phyloP scores from a whole-genome alignment of 2,329 filamentous ascomycete genomes.

The Pseudogymnoascus sp. region DNA sequence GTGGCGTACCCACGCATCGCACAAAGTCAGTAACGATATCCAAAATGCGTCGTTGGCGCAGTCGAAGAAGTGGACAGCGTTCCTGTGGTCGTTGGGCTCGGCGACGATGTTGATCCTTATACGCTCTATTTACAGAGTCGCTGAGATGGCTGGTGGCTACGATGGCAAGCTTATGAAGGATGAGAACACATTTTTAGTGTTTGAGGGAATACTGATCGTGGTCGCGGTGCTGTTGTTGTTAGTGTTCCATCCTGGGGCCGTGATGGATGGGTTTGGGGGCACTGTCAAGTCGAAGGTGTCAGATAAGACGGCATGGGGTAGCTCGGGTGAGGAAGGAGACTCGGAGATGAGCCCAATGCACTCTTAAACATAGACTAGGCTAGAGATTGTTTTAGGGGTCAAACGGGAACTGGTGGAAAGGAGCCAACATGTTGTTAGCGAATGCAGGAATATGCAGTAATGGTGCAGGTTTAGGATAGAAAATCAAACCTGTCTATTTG shows the following conservation, averaged over 20 bases:
- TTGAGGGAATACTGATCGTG: slow-evolving; percentile 49
- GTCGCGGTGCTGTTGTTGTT: slow-evolving; percentile 40
- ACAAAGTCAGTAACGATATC: not conserved
- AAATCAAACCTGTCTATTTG: not conserved
- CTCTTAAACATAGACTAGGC: not conserved
- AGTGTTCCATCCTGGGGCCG: slow-evolving; percentile 35
- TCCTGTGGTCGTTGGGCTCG: slow-evolving; percentile 27
- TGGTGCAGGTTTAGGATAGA: not conserved
- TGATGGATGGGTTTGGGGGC: not conserved
- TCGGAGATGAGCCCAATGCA: not conserved
- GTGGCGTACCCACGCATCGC: slow-evolving; percentile 29
- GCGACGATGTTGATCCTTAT: slow-evolving; percentile 58
- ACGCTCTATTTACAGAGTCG: slow-evolving; percentile 57
- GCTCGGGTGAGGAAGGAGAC: not conserved
- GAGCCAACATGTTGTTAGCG: not conserved
- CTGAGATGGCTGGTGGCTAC: slow-evolving; percentile 60
- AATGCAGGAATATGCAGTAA: not conserved
- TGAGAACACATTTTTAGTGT: slow-evolving; percentile 48
- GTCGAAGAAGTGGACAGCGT: not conserved
- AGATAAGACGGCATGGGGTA: not conserved
- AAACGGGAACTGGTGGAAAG: not conserved
- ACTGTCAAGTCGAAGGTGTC: slow-evolving; percentile 9
- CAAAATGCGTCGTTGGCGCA: not conserved
- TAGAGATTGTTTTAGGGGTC: not conserved
- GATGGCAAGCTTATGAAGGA: slow-evolving; percentile 47